Base-by-base conservation (phyloP, 306 rosid genomes). In the Delonix regia region DNA sequence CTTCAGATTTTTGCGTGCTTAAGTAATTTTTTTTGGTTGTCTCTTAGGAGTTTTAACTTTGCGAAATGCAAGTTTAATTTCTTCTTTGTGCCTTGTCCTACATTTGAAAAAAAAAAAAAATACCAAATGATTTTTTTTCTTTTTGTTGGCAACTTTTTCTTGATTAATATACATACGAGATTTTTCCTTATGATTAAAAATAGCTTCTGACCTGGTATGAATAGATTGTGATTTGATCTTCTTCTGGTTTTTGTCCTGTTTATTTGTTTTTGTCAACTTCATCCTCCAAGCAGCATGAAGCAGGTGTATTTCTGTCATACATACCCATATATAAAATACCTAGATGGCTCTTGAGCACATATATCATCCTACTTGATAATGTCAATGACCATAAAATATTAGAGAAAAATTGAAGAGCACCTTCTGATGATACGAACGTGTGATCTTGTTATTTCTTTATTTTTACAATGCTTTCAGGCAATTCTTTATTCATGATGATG, bases 371-470 rank as follows among this genome's bases (percentile, higher is more conserved):
- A 7, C 14, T 4, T 7, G 24, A 8, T 9, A 27, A 24, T 24
- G 21, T 25, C 22, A 42, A 14, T 38, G 15, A 44, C 14, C 45
- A 63, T 63, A 1, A 34, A 18, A 30, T 18, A 63, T 34, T 36
- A 69, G 8, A 28, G 3, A 47, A 69, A 27, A 7, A 27, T 27
- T 15, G 33, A 16, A 53, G 75, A 7, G n/a, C 0, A 30, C 7
- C n/a, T 15, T 66, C 30, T 22, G 33, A 24, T 42, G 21, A 67
- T 42, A 11, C 6, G 5, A 42, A 42, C 12, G 9, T 6, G 22
- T 24, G 59, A 69, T 69, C 59, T 47, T 51, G n/a, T 11, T 21
- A 71, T 30, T 71, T 71, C 11, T 71, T 51, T 30, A 62, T 30
- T 30, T 14, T 13, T 45, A 62, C 16, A 16, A 1, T 16, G 15